Evolutionary conservation across 306 rosid genomes (phyloP), one percentile per base, ranked within the genome.

Genomic region (Glycine latifolia): DNA sequence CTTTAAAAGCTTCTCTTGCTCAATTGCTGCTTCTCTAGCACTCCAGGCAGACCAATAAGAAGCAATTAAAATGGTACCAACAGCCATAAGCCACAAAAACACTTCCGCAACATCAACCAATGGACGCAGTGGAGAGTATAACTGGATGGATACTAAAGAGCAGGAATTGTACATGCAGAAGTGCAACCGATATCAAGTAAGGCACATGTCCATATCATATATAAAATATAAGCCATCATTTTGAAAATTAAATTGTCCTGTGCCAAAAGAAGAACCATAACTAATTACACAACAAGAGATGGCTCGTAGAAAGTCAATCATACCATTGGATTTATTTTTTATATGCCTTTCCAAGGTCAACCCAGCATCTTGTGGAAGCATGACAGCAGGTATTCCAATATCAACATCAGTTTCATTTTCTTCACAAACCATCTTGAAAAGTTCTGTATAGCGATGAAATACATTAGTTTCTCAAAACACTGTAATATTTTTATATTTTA

Each of bases 11-110:
- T 93, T 93, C 80, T 95, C 97, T 77, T 82, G 90, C 88, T 95
- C 99, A 66, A 92, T 87, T 77, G 91, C 92, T 50, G 94, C 94
- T 90, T 95, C 99, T 86, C 94, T 84, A 55, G 97, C 91, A 63
- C 91, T 89, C 99, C 99, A 91, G 39, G 97, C 97, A 83, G 99
- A 93, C 99, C 99, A 95, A 86, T 89, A 95, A 47, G 99, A 95
- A 55, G 94, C 94, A 89, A 91, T 88, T 75, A 95, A 83, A 88
- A 95, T 91, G 86, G 99, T 95, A 61, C 97, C 97, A 82, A 93
- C 97, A 82, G 99, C 99, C 99, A 95, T 95, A 52, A 95, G 99
- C 99, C 99, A 95, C 76, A 95, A 70, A 90, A 95, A 95, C 50
- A 95, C 97, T 91, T 95, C 99, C 14, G 99, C 99, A 52, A 95